phyloP scores from a whole-genome alignment of 2,329 filamentous ascomycete genomes.

The Cladophialophora yegresii region DNA sequence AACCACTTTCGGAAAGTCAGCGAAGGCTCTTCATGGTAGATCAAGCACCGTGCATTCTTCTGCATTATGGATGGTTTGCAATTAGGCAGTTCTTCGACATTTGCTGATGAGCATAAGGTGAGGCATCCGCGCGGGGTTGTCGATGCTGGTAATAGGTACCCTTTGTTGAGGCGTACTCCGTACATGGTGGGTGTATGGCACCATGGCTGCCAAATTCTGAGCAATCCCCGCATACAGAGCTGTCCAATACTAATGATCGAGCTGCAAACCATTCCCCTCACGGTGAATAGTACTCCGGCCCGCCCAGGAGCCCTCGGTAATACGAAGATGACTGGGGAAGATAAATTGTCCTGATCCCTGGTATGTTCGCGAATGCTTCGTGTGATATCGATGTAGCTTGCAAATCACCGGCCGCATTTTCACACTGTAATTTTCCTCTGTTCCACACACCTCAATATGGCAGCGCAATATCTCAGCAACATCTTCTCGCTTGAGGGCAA shows the following conservation, averaged over 20 bases:
- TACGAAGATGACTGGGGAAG: neutral
- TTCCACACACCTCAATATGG: slow-evolving; percentile 4
- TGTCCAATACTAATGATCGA: neutral
- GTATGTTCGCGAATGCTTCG: neutral
- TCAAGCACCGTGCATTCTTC: neutral
- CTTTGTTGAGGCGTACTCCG: neutral
- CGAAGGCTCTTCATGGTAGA: neutral
- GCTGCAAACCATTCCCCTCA: neutral
- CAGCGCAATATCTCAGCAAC: slow-evolving; percentile 15
- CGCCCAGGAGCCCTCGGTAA: neutral
- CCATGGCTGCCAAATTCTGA: neutral
- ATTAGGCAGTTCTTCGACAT: neutral
- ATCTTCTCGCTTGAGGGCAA: slow-evolving; percentile 40
- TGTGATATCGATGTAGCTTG: neutral
- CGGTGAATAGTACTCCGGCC: neutral
- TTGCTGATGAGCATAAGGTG: neutral
- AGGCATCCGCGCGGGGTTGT: neutral
- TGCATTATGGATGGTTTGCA: neutral
- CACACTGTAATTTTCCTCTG: neutral
- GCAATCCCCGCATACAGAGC: neutral
- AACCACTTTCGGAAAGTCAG: neutral
- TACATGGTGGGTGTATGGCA: too few species aligned
- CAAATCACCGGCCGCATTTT: neutral
- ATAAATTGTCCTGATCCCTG: neutral
- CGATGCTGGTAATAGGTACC: neutral